A percentile compares a stretch with the other conserved stretches of the same genome.
These are phyloP conservation scores for Orbilia blumenaviensis DNA, from an alignment of 2,329 filamentous ascomycete genomes.

Conservation along the genomic window DNA sequence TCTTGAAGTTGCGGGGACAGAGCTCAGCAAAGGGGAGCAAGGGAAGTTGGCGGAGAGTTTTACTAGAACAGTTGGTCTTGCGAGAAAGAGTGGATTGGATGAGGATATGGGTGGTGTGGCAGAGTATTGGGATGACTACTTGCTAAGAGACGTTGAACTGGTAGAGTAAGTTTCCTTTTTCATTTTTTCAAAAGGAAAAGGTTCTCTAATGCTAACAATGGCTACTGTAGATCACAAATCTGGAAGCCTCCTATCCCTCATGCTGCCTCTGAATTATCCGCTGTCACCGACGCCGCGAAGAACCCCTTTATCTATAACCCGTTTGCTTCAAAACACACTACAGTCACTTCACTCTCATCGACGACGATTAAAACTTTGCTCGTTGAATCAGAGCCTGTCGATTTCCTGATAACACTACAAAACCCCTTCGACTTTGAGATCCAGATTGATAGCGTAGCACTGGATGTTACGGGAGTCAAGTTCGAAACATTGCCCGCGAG, in stretches of 20 bases:
- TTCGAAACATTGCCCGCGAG: slow-evolving; percentile 74
- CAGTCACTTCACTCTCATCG: slow-evolving; percentile 67
- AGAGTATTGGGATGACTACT: slow-evolving; percentile 96
- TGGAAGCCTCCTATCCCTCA: slow-evolving; percentile 72
- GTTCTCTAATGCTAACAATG: background rate
- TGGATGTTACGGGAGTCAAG: slow-evolving; percentile 77
- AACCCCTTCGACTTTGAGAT: slow-evolving; percentile 95
- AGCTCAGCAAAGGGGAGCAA: slow-evolving; percentile 83
- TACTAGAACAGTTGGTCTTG: slow-evolving; percentile 80
- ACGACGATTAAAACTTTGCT: slow-evolving; percentile 69
- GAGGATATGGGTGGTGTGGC: slow-evolving; percentile 69
- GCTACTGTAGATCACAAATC: slow-evolving; percentile 51
- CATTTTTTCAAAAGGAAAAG: background rate
- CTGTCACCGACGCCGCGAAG: slow-evolving; percentile 62
- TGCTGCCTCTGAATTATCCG: slow-evolving; percentile 64
- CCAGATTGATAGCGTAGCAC: slow-evolving; percentile 80
- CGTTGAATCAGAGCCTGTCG: slow-evolving; percentile 79
- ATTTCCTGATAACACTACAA: slow-evolving; percentile 84
- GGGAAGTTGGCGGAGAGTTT: slow-evolving; percentile 84
- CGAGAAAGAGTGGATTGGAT: slow-evolving; percentile 75
- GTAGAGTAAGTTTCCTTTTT: slow-evolving; percentile 58
- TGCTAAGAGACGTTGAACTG: slow-evolving; percentile 79
- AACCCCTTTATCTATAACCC: slow-evolving; percentile 97
- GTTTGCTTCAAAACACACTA: slow-evolving; percentile 73
- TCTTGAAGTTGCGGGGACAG: slow-evolving; percentile 80